Percentiles rank a stretch among this genome's conserved stretches.
Evolutionary conservation across 768 basidiomycete genomes (phyloP).

Genomic region (Strobilomyces dryophilus): DNA sequence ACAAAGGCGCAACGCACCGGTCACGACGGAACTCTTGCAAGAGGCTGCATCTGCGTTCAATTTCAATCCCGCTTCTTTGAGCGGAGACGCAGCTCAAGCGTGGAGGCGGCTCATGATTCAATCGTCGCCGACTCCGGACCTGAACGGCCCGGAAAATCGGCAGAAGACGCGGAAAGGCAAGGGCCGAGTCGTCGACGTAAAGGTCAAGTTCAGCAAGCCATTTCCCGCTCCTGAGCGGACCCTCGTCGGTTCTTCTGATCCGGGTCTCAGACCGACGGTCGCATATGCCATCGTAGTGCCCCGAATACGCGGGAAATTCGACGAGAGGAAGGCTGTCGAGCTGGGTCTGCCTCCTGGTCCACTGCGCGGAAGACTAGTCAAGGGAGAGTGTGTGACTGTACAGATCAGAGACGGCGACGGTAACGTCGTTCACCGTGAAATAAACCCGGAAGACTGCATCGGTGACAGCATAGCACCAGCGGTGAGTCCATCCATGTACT

Average conservation of each 20-base stretch:
- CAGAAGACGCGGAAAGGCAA: constrained; percentile 13
- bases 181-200: neutral
- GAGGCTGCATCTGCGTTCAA: constrained; percentile 19
- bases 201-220: constrained; percentile 9
- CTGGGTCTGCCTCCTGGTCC: constrained; percentile 62
- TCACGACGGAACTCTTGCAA: constrained; percentile 11
- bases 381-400: constrained; percentile 60
- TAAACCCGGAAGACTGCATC: constrained; percentile 58
- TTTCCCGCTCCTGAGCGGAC: constrained; percentile 22
- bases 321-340: constrained; percentile 55
- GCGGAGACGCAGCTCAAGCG: constrained; percentile 44
- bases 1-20: neutral
- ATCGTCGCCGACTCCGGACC: constrained; percentile 10
- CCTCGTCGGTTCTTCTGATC: constrained; percentile 14
- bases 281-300: constrained; percentile 53
- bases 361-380: constrained; percentile 54
- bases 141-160: constrained; percentile 2
- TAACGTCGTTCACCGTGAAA: constrained; percentile 41
- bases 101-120: constrained; percentile 52
- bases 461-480: constrained; percentile 48
- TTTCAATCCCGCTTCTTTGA: constrained; percentile 33
- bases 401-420: constrained; percentile 44
- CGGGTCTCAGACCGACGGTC: constrained; percentile 34
- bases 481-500: constrained; percentile 28
- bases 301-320: constrained; percentile 64